These are phyloP conservation scores for Podila clonocystis DNA, from an alignment of 192 early-diverging fungal species.

Conservation along the genomic window DNA sequence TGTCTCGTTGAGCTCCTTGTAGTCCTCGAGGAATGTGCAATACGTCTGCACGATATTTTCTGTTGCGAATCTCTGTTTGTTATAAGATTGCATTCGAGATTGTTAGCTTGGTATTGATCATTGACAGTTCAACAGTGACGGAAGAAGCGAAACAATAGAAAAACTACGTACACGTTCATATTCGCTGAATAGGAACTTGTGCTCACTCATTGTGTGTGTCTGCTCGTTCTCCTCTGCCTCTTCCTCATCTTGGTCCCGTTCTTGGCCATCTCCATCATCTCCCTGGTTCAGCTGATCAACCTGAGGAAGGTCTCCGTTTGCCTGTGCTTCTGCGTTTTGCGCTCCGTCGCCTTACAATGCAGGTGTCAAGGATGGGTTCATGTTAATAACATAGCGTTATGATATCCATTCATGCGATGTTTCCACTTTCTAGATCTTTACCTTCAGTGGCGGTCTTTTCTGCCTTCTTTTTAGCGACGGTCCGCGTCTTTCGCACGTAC, in stretches of 20 bases:
- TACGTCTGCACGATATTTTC: constrained; percentile 64
- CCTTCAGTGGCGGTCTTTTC: not conserved
- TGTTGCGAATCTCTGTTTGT: constrained; percentile 61
- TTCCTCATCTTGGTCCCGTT: constrained; percentile 9
- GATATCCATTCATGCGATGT: too few species aligned
- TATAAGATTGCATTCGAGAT: not conserved
- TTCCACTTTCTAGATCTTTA: too few species aligned
- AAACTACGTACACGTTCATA: constrained; percentile 61
- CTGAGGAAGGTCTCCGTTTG: not conserved
- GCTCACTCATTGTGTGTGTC: constrained; percentile 29
- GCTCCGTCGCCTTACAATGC: not conserved
- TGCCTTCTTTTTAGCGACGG: constrained; percentile 32
- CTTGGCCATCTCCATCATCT: not conserved
- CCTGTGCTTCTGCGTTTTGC: not conserved
- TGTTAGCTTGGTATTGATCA: constrained; percentile 19
- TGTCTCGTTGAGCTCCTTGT: constrained; percentile 55
- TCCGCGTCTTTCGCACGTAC: constrained; percentile 56
- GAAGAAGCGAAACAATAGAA: not conserved
- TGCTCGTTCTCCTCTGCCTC: constrained; percentile 37
- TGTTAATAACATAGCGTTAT: too few species aligned
- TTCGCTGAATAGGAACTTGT: constrained; percentile 53
- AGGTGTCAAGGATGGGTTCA: not conserved
- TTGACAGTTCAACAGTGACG: constrained; percentile 1
- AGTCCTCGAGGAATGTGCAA: constrained; percentile 64
- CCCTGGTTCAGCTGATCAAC: not conserved